Percentiles rank a stretch among this genome's conserved stretches.
phyloP scores from a whole-genome alignment of 441 rosid species.

The Arabidopsis lyrata region DNA sequence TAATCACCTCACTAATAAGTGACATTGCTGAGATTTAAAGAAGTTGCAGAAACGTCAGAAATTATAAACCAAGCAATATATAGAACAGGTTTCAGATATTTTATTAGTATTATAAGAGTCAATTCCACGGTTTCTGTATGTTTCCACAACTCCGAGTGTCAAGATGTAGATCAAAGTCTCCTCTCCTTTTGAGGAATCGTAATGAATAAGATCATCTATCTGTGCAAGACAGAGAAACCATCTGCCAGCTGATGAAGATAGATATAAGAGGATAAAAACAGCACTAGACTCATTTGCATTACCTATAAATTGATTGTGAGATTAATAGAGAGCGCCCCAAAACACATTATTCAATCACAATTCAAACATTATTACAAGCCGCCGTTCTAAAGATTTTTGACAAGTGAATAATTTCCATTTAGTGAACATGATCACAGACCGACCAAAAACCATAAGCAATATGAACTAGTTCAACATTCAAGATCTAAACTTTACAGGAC shows the following conservation, averaged over 20 bases:
- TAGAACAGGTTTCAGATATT: not conserved
- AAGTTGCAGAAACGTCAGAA: not conserved
- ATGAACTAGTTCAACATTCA: not conserved
- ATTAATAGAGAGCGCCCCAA: not conserved
- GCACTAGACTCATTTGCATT: not conserved
- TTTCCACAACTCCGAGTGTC: constrained; percentile 83
- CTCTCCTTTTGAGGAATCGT: constrained; percentile 66
- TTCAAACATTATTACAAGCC: not conserved
- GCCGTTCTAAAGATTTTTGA: not conserved
- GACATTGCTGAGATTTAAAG: constrained; percentile 58
- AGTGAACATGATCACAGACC: not conserved
- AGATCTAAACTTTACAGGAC: not conserved
- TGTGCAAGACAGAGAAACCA: constrained; percentile 49
- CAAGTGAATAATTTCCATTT: not conserved
- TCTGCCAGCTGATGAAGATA: constrained; percentile 17
- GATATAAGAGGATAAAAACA: constrained; percentile 8
- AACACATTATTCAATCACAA: not conserved
- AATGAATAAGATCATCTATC: constrained; percentile 76
- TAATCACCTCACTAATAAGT: constrained; percentile 76
- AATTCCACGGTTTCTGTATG: constrained; percentile 78
- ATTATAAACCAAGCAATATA: not conserved
- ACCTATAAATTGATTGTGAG: not conserved
- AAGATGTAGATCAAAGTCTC: constrained; percentile 80
- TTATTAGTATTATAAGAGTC: not conserved
- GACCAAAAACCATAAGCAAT: constrained; percentile 1